Evolutionary conservation across 1,284 basidiomycete species (phyloP), one percentile per base, ranked within the genome.

Genomic region (Puccinia sorghi): DNA sequence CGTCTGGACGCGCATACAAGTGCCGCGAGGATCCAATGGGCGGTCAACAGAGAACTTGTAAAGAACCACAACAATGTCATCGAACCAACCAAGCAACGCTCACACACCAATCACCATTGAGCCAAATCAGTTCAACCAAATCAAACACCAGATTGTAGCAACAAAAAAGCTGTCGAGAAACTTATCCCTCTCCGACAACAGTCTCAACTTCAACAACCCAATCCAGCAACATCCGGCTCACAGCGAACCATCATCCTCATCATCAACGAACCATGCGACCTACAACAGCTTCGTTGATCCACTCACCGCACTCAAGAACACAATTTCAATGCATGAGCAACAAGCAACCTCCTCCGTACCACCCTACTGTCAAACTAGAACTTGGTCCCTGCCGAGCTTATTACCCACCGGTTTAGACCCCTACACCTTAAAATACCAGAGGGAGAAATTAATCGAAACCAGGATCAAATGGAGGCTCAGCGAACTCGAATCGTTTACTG

Each of bases 351-450:
- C 37, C 41, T 11, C 43, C 48, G 20, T 25, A 25, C 77, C 72
- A 17, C 25, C 39, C 83, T 70, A 63, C 37, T 70, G 7, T 46
- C 48, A 52, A 52, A 46, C 76, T 27, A 46, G 54, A n/a, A 64
- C 12, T 6, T 88, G 94, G 50, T 87, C 97, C 64, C 88, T 97
- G 52, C 94, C 95, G 7, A 93, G 92, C 15, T 86, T 97, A 81
- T 92, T 94, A 88, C 97, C 97, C 0, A 86, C 88, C n/a, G 96
- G 97, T 20, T 89, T 99, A 41, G 96, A 99, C 84, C 92, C 94
- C 0, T 91, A 94, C 81, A 89, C 94, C 80, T 87, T 98, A 80
- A 88, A 96, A 83, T 91, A 93, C 81, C 96, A 99, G 85, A 90
- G 96, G 39, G 93, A 97, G 82, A 89, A 92, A 9, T 96, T 90